Percentiles rank a stretch among this genome's conserved stretches.
These are phyloP conservation scores for Mycena vitilis DNA, from an alignment of 768 basidiomycete genomes.

Conservation along the genomic window DNA sequence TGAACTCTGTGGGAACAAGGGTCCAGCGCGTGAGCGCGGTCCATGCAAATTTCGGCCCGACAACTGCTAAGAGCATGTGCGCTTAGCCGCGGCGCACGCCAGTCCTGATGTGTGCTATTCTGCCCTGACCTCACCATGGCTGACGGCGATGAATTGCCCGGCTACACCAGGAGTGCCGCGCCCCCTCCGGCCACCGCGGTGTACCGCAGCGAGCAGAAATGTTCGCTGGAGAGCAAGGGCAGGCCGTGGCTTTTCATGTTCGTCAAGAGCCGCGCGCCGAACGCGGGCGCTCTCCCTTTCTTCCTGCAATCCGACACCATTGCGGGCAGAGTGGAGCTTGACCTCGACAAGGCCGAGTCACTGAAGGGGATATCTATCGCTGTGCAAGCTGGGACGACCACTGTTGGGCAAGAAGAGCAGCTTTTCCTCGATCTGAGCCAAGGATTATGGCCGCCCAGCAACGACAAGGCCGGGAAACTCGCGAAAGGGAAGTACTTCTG, in stretches of 20 bases:
- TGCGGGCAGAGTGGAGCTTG: constrained; percentile 62
- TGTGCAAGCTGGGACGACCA: constrained; percentile 60
- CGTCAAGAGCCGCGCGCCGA: constrained; percentile 60
- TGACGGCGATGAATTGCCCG: constrained; percentile 30
- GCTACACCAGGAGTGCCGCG: constrained; percentile 31
- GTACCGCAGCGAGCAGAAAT: constrained; percentile 48
- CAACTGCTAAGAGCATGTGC: not conserved
- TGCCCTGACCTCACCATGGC: constrained; percentile 27
- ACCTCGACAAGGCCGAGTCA: constrained; percentile 61
- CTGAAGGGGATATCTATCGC: constrained; percentile 61
- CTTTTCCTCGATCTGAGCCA: constrained; percentile 57
- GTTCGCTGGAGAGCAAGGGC: constrained; percentile 57
- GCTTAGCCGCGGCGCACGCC: not conserved
- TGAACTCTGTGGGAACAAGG: not conserved
- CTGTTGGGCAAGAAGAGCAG: constrained; percentile 67
- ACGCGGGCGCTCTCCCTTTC: constrained; percentile 52
- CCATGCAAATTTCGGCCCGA: not conserved
- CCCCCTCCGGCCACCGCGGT: constrained; percentile 3
- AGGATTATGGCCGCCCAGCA: constrained; percentile 54
- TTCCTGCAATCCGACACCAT: constrained; percentile 63
- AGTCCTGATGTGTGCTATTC: not conserved
- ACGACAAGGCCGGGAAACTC: constrained; percentile 48
- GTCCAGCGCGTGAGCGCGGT: not conserved
- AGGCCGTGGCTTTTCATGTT: constrained; percentile 61
- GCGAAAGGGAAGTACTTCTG: constrained; percentile 56